Evolutionary conservation across 495 filamentous ascomycete species (phyloP), one percentile per base, ranked within the genome.

Genomic region (Pseudotulostoma volvatum): DNA sequence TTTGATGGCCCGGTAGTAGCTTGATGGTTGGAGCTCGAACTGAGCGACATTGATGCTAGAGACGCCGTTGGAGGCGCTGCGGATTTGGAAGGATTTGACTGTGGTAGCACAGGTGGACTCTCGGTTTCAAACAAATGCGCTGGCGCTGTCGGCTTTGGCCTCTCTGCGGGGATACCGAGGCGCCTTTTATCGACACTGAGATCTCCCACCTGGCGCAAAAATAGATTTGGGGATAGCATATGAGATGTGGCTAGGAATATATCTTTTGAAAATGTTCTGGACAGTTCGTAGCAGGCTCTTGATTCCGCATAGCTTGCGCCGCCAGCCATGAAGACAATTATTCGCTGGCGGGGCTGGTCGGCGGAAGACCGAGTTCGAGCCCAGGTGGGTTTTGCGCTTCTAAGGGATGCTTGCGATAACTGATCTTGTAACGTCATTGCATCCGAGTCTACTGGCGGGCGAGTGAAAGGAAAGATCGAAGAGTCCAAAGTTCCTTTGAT

Each of bases 321-420:
- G 25, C 92, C 90, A 14, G 90, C 88, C 75, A 96, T 80, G 55
- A 95, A 95, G 34, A 96, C 79, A 42, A 97, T 81, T 33, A 96
- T 74, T 31, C 90, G 78, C 57, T 97, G 90, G 33, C 77, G 73
- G 37, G 82, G 84, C 48, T 94, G 87, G 14, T 79, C 72, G 7
- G 74, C 72, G 11, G 78, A 69, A 18, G 76, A 67, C 38, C 83
- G 74, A 9, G 82, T 79, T 36, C 80, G 81, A 5, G 90, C 90
- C 90, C 90, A 97, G 7, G 86, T 90, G 4, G 90, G 90, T 47
- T 93, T 93, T 18, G 85, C 83, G 44, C 81, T 84, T 44, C 79
- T 71, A 28, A 97, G 64, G 3, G 88, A 95, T 19, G 79, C 75
- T 45, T 80, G 71, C 9, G 84, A 74, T 7, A 76, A 52, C 33